A percentile compares a stretch with the other conserved stretches of the same genome.
Evolutionary conservation across 2,329 filamentous ascomycete genomes (phyloP).

Genomic region (Colletotrichum sp.): DNA sequence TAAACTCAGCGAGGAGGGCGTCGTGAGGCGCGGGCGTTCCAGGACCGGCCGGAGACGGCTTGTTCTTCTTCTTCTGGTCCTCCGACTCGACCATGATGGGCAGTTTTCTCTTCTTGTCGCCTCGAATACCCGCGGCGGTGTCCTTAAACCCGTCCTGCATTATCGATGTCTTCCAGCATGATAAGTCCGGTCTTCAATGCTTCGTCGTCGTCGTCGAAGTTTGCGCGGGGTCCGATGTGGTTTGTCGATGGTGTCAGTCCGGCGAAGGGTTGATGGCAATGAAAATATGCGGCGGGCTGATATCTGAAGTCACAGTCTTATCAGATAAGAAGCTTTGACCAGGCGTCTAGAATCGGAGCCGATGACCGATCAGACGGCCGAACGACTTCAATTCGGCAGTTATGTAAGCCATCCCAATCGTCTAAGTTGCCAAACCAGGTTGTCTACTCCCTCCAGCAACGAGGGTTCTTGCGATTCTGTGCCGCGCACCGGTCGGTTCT

Average conservation of each 20-base stretch:
- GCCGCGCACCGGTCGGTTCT: neutral
- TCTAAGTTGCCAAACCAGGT: neutral
- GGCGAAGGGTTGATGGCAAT: neutral
- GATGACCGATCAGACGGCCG: neutral
- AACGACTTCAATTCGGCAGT: neutral
- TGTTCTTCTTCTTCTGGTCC: conserved; percentile 19
- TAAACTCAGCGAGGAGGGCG: conserved; percentile 47
- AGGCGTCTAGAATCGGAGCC: neutral
- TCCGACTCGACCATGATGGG: neutral
- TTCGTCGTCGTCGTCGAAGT: neutral
- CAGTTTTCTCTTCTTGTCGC: conserved; percentile 13
- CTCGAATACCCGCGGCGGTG: neutral
- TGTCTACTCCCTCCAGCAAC: neutral
- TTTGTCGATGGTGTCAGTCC: neutral
- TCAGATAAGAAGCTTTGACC: conserved; percentile 16
- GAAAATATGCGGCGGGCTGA: neutral
- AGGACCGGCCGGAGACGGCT: conserved; percentile 9
- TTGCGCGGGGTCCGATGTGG: neutral
- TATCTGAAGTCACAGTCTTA: conserved; percentile 2
- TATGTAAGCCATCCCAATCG: neutral
- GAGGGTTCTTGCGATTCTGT: neutral
- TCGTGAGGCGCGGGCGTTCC: conserved; percentile 42
- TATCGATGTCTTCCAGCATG: neutral
- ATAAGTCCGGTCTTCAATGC: neutral
- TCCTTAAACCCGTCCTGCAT: conserved; percentile 1